phyloP scores from a whole-genome alignment of 768 basidiomycete species.

The Suillus bovinus region DNA sequence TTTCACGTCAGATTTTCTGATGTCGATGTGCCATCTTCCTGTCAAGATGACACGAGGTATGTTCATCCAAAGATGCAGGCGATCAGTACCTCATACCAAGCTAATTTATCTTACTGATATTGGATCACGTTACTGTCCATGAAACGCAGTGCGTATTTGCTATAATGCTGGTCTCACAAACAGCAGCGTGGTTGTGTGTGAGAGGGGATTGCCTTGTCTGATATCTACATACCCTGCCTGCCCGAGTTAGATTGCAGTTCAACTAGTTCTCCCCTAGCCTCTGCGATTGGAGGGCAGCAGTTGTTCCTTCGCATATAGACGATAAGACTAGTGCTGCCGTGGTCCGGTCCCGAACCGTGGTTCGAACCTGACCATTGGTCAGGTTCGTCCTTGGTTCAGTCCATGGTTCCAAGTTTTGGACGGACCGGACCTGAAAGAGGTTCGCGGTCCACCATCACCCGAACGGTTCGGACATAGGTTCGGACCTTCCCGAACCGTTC shows the following conservation, averaged over 20 bases:
- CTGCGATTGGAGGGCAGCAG: not conserved
- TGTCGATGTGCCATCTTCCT: constrained; percentile 23
- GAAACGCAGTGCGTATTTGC: not conserved
- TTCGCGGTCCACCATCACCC: no score
- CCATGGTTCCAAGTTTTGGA: no score
- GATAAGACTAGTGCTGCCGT: no score
- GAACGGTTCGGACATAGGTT: no score
- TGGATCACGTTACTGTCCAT: not conserved
- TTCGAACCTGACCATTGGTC: no score
- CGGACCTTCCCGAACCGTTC: no score
- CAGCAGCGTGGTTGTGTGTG: not conserved
- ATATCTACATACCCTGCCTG: not conserved
- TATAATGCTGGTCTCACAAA: not conserved
- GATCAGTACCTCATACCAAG: not conserved
- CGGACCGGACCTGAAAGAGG: no score
- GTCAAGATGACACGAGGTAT: constrained; percentile 25
- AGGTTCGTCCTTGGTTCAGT: no score
- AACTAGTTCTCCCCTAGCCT: no score
- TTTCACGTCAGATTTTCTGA: not conserved
- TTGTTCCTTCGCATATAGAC: not conserved
- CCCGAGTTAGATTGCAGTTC: not conserved
- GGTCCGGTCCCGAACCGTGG: no score
- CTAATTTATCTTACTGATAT: not conserved
- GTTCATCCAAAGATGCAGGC: no score
- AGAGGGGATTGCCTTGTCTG: not conserved